Percentiles rank a stretch among this genome's conserved stretches.
Evolutionary conservation across 2,329 filamentous ascomycete genomes (phyloP).

Genomic region (Ilyonectria robusta): DNA sequence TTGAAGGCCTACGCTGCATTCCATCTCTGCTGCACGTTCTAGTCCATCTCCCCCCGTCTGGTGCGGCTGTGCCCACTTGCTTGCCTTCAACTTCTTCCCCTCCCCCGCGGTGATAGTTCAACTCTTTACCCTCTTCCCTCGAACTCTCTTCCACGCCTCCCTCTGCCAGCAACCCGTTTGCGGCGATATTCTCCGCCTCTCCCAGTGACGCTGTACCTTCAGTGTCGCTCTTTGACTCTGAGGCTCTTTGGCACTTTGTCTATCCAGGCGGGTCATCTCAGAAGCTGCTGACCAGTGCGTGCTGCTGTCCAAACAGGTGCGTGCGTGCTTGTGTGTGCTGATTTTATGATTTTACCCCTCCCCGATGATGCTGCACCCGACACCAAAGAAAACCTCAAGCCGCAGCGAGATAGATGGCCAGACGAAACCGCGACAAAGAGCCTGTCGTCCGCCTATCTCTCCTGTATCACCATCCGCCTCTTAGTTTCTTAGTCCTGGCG

Average conservation of each 20-base stretch:
- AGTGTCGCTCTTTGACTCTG: not conserved
- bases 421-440: not conserved
- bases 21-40: not conserved
- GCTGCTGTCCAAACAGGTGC: slow-evolving; percentile 1
- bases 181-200: not conserved
- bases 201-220: not conserved
- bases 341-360: not conserved
- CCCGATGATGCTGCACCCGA: not conserved
- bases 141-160: not conserved
- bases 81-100: not conserved
- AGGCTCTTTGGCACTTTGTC: not conserved
- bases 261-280: not conserved
- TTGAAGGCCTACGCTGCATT: not conserved
- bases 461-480: slow-evolving; percentile 1
- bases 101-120: not conserved
- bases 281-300: not conserved
- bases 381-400: not conserved
- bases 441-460: not conserved
- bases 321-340: not conserved
- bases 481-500: slow-evolving; percentile 2
- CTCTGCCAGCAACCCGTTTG: not conserved
- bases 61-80: slow-evolving; percentile 9
- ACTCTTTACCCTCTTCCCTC: not conserved
- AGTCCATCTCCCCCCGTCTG: not conserved
- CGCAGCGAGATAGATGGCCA: not conserved